Evolutionary conservation across 176 grass and related monocot genomes (phyloP), one percentile per base, ranked within the genome.

Genomic region (Otatea glauca): DNA sequence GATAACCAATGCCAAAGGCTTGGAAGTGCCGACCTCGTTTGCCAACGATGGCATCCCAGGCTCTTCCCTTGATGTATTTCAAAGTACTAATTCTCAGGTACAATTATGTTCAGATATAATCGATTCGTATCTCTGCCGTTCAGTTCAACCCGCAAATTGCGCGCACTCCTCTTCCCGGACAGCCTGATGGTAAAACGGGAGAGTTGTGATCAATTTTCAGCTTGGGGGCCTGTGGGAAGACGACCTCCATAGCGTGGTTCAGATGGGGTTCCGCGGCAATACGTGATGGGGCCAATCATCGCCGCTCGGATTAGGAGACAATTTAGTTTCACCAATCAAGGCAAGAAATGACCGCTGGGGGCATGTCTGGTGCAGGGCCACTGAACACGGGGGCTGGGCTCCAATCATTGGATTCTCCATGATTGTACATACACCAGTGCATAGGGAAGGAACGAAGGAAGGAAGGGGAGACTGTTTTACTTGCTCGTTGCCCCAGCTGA

Each of bases 241-340:
- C 68, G 94, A 93, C 61, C 89, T 97, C 35, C 94, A 93, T 35
- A 97, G 82, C 72, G 78, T 91, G 68, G 82, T 93, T 77, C 94
- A 92, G 81, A 93, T 92, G 87, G 89, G 87, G 17, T 97, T 92
- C 84, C 81, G 62, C n/a, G 86, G 44, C 76, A 62, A 50, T 37
- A 12, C 64, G 15, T 79, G 72, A 79, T 29, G n/a, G 53, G 45
- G 8, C 65, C 35, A 61, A 48, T 86, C 74, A 35, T 68, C 29
- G 77, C 34, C 13, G 44, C 7, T 43, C 7, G 48, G 62, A 76
- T 73, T 72, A 15, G 55, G 29, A 35, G 29, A 62, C 71, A 86
- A 66, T 20, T 61, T 74, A 51, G 63, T 64, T 65, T 78, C 38
- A 62, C 72, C 64, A 17, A 58, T 72, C 66, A 10, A 38, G 14